Percentiles rank a stretch among this genome's conserved stretches.
Evolutionary conservation across 2,329 filamentous ascomycete genomes (phyloP).

Genomic region (Verticillium nubilum): DNA sequence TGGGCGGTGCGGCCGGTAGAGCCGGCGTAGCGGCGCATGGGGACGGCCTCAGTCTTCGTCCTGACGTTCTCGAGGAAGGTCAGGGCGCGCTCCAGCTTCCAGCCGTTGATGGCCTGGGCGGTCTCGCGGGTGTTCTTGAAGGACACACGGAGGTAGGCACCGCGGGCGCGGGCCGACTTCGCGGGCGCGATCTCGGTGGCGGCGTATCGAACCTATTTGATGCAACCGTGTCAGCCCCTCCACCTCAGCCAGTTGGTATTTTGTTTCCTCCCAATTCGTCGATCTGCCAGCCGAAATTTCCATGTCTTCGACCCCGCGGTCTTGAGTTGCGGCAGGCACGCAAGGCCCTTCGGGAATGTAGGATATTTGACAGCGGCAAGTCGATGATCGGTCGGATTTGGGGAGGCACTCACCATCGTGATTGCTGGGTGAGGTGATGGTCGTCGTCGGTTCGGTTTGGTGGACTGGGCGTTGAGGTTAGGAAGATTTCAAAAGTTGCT

Average conservation of each 20-base stretch:
- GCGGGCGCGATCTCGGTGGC: conserved; percentile 78
- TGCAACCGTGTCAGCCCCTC: conserved; percentile 5
- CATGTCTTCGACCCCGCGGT: neutral
- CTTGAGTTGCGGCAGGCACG: neutral
- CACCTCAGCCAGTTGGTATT: neutral
- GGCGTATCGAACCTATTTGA: conserved; percentile 84
- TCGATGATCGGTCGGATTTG: conserved; percentile 8
- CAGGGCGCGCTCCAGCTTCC: conserved; percentile 92
- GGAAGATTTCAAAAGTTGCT: conserved; percentile 38
- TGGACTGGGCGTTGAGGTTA: conserved; percentile 31
- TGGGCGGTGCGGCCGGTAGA: conserved; percentile 93
- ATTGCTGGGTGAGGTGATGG: conserved; percentile 47
- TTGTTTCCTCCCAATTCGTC: neutral
- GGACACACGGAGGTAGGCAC: conserved; percentile 96
- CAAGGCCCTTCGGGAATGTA: neutral
- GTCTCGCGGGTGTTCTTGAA: conserved; percentile 99
- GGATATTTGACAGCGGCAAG: neutral
- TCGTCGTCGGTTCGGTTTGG: conserved; percentile 30
- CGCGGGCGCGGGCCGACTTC: conserved; percentile 96
- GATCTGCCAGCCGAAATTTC: conserved; percentile 1
- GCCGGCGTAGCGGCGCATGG: conserved; percentile 96
- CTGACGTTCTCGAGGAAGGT: conserved; percentile 98
- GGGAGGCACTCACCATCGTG: conserved; percentile 48
- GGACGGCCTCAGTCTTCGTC: conserved; percentile 94
- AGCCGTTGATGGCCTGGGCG: conserved; percentile 98